Evolutionary conservation across 2,329 filamentous ascomycete species (phyloP), one percentile per base, ranked within the genome.

Genomic region (Botrytis deweyae): DNA sequence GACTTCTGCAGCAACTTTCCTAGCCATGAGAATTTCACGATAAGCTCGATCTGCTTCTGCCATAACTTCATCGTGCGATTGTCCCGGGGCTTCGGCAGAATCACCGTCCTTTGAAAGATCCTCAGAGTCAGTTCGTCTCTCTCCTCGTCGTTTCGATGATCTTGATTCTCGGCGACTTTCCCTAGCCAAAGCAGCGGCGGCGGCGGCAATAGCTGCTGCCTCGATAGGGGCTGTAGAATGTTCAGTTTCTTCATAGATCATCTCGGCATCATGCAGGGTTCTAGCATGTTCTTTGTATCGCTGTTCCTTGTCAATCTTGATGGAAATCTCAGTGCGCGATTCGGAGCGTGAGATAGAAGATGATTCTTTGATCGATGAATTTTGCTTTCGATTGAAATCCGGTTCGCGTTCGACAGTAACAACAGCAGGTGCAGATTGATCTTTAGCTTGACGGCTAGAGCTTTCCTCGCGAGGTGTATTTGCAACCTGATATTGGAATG

Each of bases 31-130:
- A 55, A 84, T 84, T 79, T 89, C 86, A 73, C 88, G 88, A 76
- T 90, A 91, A 74, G 86, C 85, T 73, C 84, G 83, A 78, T 91
- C 84, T 44, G 88, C 89, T 75, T 88, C 85, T 76, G 88, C 87
- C 79, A 88, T 87, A 33, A 90, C 83, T 20, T 80, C 76, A 74
- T 89, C 87, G 70, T 80, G 76, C 76, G 73, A 75, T 55, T 72
- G 64, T 63, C 77, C 76, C 14, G 66, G 36, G 6, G 0, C 38
- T 44, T 73, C 74, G 4, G 44, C 63, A 18, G 76, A 66, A 49
- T 76, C 72, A 20, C 29, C 22, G 38, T 38, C 49, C 62, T 66
- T n/a, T 65, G 73, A 55, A 68, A 69, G 73, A n/a, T 77, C 75
- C 29, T 75, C 68, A 46, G 80, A 78, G 36, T 80, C 78, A 62